Percentiles rank a stretch among this genome's conserved stretches.
phyloP scores from a whole-genome alignment of 2,329 filamentous ascomycete species.

The Metarhizium brunneum region DNA sequence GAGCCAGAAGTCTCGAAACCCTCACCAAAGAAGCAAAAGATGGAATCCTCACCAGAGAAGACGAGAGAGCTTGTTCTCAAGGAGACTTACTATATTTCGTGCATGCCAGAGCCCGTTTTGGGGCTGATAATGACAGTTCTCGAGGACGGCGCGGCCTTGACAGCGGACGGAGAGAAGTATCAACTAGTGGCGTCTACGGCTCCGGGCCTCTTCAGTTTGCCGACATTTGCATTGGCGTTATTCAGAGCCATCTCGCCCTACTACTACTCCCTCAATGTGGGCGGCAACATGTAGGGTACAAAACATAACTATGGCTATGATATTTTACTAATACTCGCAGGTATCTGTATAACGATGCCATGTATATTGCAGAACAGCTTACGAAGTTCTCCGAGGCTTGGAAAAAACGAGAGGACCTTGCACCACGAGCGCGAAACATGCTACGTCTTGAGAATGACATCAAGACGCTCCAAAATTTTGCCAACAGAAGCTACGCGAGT shows the following conservation, averaged over 20 bases:
- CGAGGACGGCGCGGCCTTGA: slow-evolving; percentile 53
- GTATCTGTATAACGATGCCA: slow-evolving; percentile 59
- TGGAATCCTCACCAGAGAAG: slow-evolving; percentile 17
- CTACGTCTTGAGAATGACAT: slow-evolving; percentile 52
- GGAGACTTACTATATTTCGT: slow-evolving; percentile 83
- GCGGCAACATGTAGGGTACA: slow-evolving; percentile 53
- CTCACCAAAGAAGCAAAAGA: slow-evolving; percentile 7
- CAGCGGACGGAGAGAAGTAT: slow-evolving; percentile 38
- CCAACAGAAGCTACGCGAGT: slow-evolving; percentile 50
- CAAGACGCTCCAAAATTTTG: slow-evolving; percentile 49
- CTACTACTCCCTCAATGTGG: slow-evolving; percentile 56
- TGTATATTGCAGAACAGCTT: slow-evolving; percentile 51
- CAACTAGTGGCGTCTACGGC: slow-evolving; percentile 59
- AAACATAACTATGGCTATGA: background rate
- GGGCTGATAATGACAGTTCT: slow-evolving; percentile 51
- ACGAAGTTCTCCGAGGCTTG: slow-evolving; percentile 38
- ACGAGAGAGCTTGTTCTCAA: slow-evolving; percentile 64
- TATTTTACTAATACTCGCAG: slow-evolving; percentile 21
- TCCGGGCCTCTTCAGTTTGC: slow-evolving; percentile 60
- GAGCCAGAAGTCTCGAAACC: slow-evolving; percentile 13
- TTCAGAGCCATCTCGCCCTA: slow-evolving; percentile 69
- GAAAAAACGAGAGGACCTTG: slow-evolving; percentile 44
- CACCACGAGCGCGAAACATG: slow-evolving; percentile 40
- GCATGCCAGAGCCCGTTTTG: slow-evolving; percentile 72
- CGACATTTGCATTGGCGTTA: slow-evolving; percentile 65